Evolutionary conservation across 768 basidiomycete genomes (phyloP).

Genomic region (Suillus variegatus): DNA sequence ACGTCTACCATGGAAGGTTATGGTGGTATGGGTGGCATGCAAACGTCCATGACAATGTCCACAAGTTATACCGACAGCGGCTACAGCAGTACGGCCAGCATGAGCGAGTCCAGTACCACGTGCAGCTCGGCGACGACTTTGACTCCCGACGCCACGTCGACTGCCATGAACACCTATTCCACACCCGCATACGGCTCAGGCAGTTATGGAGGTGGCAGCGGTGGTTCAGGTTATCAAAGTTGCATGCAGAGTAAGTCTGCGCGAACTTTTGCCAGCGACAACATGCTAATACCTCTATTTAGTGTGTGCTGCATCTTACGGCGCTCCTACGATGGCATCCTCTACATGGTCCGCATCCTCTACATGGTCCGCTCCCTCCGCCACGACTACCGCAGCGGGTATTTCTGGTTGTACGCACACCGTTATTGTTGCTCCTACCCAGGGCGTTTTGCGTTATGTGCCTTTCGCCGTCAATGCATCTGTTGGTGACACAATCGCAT

Average conservation of each 20-base stretch:
- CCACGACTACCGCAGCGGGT: slow-evolving; percentile 29
- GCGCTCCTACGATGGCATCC: slow-evolving; percentile 33
- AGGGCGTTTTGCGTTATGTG: slow-evolving; percentile 74
- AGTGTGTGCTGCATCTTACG: slow-evolving; percentile 73
- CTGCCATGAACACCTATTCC: slow-evolving; percentile 33
- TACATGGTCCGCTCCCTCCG: slow-evolving; percentile 19
- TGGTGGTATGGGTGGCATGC: background rate
- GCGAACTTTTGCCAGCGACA: background rate
- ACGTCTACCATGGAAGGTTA: slow-evolving; percentile 6
- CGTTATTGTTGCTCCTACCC: slow-evolving; percentile 74
- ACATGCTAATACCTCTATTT: background rate
- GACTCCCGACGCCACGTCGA: slow-evolving; percentile 15
- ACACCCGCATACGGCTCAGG: slow-evolving; percentile 65
- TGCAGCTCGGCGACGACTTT: background rate
- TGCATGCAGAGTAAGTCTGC: slow-evolving; percentile 65
- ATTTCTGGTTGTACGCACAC: slow-evolving; percentile 63
- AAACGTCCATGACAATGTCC: slow-evolving; percentile 4
- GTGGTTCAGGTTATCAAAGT: slow-evolving; percentile 50
- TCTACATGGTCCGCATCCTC: slow-evolving; percentile 22
- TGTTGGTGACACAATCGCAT: slow-evolving; percentile 74
- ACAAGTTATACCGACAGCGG: background rate
- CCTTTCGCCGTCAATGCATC: slow-evolving; percentile 77
- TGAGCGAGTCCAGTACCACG: no score
- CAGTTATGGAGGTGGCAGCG: slow-evolving; percentile 53
- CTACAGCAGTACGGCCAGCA: no score